Percentiles rank a stretch among this genome's conserved stretches.
Conservation (phyloP, 371 early-diverging fungal species). For the Mycotypha africana region DNA sequence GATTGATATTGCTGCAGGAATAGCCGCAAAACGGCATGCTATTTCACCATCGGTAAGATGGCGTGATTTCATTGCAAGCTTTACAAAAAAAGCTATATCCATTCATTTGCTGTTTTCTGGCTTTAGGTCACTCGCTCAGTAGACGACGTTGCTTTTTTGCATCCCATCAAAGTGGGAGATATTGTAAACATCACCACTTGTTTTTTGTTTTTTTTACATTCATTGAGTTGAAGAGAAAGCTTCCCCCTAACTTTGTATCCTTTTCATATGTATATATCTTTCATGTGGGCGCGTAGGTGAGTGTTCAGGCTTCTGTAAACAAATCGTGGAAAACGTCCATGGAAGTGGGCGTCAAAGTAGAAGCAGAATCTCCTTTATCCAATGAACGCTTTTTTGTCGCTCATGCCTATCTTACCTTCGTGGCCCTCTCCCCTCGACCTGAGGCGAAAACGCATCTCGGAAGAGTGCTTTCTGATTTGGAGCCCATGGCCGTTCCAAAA, state of each 20-base stretch:
- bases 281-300: too few relatives aligned
- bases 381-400: conserved; percentile 59
- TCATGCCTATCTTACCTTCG: conserved; percentile 74
- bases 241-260: neutral
- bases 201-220: too few relatives aligned
- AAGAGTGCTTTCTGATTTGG: conserved; percentile 22
- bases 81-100: neutral
- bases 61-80: too few relatives aligned
- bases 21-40: conserved; percentile 65
- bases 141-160: conserved; percentile 65
- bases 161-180: conserved; percentile 62
- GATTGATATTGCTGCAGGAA: conserved; percentile 74
- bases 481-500: conserved; percentile 43
- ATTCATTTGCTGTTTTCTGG: neutral
- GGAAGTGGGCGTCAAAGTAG: conserved; percentile 68
- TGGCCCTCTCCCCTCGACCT: conserved; percentile 48
- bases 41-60: conserved; percentile 44
- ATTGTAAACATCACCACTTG: conserved; percentile 51
- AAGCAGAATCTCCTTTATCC: conserved; percentile 60
- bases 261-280: conserved; percentile 42
- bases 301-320: conserved; percentile 65
- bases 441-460: conserved; percentile 31
- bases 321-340: conserved; percentile 72
- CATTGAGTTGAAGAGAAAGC: too few relatives aligned
- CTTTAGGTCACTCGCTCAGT: conserved; percentile 58